These are phyloP conservation scores for Calonectria hawksworthii DNA, from an alignment of 2,329 filamentous ascomycete genomes.

Conservation along the genomic window DNA sequence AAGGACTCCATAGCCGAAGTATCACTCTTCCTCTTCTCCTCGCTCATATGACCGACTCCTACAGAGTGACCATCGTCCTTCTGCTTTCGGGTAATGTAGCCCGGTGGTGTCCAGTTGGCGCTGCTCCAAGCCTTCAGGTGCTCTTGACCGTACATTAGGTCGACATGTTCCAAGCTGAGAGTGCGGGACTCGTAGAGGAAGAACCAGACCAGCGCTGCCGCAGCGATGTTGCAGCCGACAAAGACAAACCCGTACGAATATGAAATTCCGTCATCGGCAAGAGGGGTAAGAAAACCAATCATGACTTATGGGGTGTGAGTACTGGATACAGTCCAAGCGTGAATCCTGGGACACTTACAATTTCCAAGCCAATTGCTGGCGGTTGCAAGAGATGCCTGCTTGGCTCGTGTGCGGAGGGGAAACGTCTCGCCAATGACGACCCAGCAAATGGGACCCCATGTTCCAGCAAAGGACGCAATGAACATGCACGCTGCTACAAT, in stretches of 20 bases:
- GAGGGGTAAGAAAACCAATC: conserved; percentile 77
- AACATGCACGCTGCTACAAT: conserved; percentile 82
- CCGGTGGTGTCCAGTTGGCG: conserved; percentile 64
- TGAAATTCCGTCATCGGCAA: conserved; percentile 72
- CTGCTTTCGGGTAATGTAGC: conserved; percentile 57
- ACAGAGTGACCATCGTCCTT: conserved; percentile 47
- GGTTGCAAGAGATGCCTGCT: conserved; percentile 68
- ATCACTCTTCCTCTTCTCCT: conserved; percentile 42
- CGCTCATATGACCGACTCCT: neutral
- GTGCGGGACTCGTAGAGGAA: conserved; percentile 77
- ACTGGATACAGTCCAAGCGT: rapidly evolving
- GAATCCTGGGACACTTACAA: conserved; percentile 52
- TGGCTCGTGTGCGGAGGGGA: conserved; percentile 67
- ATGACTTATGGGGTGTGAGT: conserved; percentile 59
- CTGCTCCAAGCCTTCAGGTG: conserved; percentile 74
- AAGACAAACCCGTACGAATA: conserved; percentile 78
- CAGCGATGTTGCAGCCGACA: conserved; percentile 71
- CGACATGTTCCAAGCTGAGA: conserved; percentile 78
- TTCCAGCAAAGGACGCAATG: conserved; percentile 78
- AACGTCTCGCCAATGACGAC: conserved; percentile 77
- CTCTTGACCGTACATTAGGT: conserved; percentile 75
- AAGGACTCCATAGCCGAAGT: conserved; percentile 36
- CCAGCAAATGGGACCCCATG: conserved; percentile 81
- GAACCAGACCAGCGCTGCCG: conserved; percentile 74
- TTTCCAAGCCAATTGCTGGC: conserved; percentile 72